These are phyloP conservation scores for Pterocarpus santalinus DNA, from an alignment of 306 rosid species.

Conservation along the genomic window DNA sequence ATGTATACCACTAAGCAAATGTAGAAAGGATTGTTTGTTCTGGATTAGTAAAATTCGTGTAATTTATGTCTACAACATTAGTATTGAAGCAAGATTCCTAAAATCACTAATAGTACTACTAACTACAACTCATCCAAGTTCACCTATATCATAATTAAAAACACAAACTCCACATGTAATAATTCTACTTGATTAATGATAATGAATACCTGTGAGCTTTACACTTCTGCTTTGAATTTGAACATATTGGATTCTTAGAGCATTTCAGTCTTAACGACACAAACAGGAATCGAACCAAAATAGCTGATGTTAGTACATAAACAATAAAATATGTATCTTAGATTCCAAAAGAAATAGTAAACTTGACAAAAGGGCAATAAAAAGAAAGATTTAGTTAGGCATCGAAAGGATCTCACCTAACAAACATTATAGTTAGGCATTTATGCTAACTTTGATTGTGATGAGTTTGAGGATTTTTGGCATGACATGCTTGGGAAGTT, in stretches of 20 bases:
- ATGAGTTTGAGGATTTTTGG: no score
- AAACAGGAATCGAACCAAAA: conserved; percentile 20
- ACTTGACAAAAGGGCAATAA: not conserved
- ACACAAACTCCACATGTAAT: not conserved
- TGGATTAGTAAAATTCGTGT: not conserved
- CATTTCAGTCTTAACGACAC: conserved; percentile 62
- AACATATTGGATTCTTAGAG: conserved; percentile 72
- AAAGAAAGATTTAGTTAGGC: not conserved
- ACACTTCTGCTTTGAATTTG: conserved; percentile 79
- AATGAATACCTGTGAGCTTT: conserved; percentile 73
- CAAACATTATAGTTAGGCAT: no score
- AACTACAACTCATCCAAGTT: not conserved
- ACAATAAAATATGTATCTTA: not conserved
- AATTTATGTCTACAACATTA: not conserved
- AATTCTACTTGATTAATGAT: not conserved
- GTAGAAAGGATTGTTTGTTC: not conserved
- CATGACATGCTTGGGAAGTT: no score
- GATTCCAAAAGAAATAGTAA: not conserved
- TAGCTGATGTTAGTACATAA: not conserved
- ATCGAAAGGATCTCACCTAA: conserved; percentile 55
- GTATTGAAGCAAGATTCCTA: not conserved
- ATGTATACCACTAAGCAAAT: not conserved
- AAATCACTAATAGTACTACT: not conserved
- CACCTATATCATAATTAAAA: not conserved
- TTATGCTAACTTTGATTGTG: no score